Evolutionary conservation across 768 basidiomycete species (phyloP), one percentile per base, ranked within the genome.

Genomic region (Gelatoporia subvermispora): DNA sequence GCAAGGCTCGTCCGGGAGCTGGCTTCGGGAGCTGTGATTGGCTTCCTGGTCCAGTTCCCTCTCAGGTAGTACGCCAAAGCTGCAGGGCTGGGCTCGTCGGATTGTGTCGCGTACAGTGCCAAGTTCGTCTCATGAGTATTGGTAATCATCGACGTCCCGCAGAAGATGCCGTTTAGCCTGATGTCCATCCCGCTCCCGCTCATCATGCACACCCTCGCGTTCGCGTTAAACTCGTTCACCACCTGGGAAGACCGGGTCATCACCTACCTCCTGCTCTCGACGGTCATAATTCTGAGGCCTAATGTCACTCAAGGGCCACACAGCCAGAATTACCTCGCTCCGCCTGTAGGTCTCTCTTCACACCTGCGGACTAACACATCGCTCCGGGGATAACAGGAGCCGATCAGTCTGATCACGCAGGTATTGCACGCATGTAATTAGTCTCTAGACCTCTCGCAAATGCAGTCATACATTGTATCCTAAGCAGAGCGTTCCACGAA

Each of bases 181-280:
- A 49, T 47, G 15, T 60, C 51, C 34, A 37, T 66, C 2, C 72
- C 75, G 1, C 53, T 87, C 35, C 67, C 82, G 28, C 74, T 86
- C 47, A 48, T 81, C 48, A 70, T 92, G 2, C 93, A 98, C 58
- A 67, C 84, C 1, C 46, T 86, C 3, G 72, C 85, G 7, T 95
- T 95, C 67, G 78, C 85, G 15, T 95, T 93, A 21, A 98, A 98
- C 71, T 96, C 93, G 0, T 95, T 91, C 72, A 91, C 89, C n/a
- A 79, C 98, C 65, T 97, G 93, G 93, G 96, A 99, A 76, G 94
- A 97, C 63, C 78, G 78, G 25, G 72, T 90, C 47, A 73, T 87
- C 11, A 78, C 82, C 8, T 94, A 84, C 75, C 75, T 98, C 47
- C 69, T 84, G 51, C 62, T 84, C 38, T 78, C 78, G 34, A 86